These are phyloP conservation scores for Kalaharituber pfeilii DNA, from an alignment of 2,329 filamentous ascomycete species.

Conservation along the genomic window DNA sequence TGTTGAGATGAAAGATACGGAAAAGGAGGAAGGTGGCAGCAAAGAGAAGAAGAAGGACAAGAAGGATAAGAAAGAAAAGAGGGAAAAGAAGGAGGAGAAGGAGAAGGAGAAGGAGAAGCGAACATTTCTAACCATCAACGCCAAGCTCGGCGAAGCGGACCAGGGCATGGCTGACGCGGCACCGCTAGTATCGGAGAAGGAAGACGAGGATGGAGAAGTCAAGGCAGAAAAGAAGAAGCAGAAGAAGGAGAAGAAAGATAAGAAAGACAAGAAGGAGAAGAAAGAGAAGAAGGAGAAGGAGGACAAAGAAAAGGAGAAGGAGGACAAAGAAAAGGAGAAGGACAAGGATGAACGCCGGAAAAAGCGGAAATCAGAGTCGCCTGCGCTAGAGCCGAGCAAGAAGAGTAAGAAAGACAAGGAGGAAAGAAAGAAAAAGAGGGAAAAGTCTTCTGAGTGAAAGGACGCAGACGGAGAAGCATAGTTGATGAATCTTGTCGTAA, in stretches of 20 bases:
- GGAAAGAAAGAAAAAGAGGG: slow-evolving; percentile 1
- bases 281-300: slow-evolving; percentile 5
- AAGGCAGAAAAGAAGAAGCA: slow-evolving; percentile 4
- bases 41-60: slow-evolving; percentile 3
- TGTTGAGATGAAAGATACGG: slow-evolving; percentile 31
- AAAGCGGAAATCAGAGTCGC: slow-evolving; percentile 1
- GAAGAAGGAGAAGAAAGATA: slow-evolving; percentile 1
- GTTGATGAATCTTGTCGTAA: too few relatives aligned
- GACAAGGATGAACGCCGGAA: slow-evolving; percentile 5
- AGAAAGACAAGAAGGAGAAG: slow-evolving; percentile 3
- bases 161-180: slow-evolving; percentile 1
- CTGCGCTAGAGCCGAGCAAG: background rate
- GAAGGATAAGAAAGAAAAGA: background rate
- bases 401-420: slow-evolving; percentile 5
- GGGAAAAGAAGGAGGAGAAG: slow-evolving; percentile 4
- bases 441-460: too few relatives aligned
- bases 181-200: background rate
- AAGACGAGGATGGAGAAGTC: too few relatives aligned
- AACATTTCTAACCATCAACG: background rate
- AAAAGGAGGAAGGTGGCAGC: slow-evolving; percentile 24
- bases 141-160: slow-evolving; percentile 1
- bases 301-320: background rate
- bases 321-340: slow-evolving; percentile 4
- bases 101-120: slow-evolving; percentile 6
- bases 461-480: too few relatives aligned